Evolutionary conservation across 1,139 yeast genomes (phyloP), one percentile per base, ranked within the genome.

Genomic region (Pichia sp.): DNA sequence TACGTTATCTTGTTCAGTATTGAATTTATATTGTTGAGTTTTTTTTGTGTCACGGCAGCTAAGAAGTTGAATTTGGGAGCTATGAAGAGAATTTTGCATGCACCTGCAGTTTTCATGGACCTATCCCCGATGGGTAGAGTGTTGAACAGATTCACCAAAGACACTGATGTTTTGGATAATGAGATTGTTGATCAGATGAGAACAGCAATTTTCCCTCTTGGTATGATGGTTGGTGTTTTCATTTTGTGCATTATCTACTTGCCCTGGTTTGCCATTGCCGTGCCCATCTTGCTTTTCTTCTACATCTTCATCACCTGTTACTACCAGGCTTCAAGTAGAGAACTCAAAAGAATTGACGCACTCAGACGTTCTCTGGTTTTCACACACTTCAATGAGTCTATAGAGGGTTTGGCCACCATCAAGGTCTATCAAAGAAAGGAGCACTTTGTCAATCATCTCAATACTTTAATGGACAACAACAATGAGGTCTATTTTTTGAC

Each of bases 291-390:
- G 49, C 60, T 72, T 0, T 52, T 79, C 7, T 52, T 78, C 16
- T 75, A 79, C 51, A 67, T 80, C 8, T 65, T 76, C 13, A 70
- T 84, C 47, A 75, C 87, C 0, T 73, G 76, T 52, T 85, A 75
- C 63, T 87, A 85, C 63, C 88, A 87, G 63, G 84, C 82, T 51
- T 80, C 90, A n/a, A 83, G 54, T 3, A 78, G 95, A 66, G 96
- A 89, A 66, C 72, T 89, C 57, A 89, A 89, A 68, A 80, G 96
- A 61, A 70, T 89, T 61, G 96, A 89, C 66, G 88, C 96, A 2
- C 65, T 79, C 9, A 78, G 84, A 62, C 75, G 96, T 63, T 87
- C 96, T 0, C 75, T 77, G 55, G 90, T 88, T 53, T 88, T 84
- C 71, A 79, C 87, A 57, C 85, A 9, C 8, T 85, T 87, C 65